A percentile compares a stretch with the other conserved stretches of the same genome.
Conservation (phyloP, 345 rosid species). For the Mallotus nudiflorus region DNA sequence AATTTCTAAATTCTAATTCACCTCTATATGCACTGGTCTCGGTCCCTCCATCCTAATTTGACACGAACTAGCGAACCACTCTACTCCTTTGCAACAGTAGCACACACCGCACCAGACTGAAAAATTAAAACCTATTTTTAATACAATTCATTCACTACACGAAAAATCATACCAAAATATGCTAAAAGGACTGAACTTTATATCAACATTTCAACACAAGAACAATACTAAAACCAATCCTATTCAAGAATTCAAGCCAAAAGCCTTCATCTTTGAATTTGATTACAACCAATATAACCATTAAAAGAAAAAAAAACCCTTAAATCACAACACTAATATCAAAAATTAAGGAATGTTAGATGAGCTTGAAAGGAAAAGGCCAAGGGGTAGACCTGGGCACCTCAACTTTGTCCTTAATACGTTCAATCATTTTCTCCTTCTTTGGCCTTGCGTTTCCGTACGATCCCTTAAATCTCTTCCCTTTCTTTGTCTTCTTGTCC, state of each 20-base stretch:
- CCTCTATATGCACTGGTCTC: background rate
- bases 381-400: conserved; percentile 98
- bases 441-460: conserved; percentile 84
- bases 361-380: conserved; percentile 99
- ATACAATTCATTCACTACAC: conserved; percentile 1
- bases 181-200: too few species aligned
- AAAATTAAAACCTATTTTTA: background rate
- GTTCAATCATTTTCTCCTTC: conserved; percentile 88
- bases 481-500: conserved; percentile 88
- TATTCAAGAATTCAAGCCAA: too few species aligned
- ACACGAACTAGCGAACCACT: too few species aligned
- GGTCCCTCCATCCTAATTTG: background rate
- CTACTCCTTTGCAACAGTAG: background rate
- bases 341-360: conserved; percentile 32
- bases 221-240: too few species aligned
- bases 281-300: background rate
- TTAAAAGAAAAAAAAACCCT: too few species aligned
- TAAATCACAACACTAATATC: background rate
- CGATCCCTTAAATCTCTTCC: conserved; percentile 89
- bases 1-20: background rate
- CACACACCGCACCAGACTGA: background rate
- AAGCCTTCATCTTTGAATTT: too few species aligned
- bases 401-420: conserved; percentile 86
- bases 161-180: too few species aligned
- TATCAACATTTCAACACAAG: too few species aligned